Conservation (phyloP, 192 early-diverging fungal species). For the Obelidium mucronatum region DNA sequence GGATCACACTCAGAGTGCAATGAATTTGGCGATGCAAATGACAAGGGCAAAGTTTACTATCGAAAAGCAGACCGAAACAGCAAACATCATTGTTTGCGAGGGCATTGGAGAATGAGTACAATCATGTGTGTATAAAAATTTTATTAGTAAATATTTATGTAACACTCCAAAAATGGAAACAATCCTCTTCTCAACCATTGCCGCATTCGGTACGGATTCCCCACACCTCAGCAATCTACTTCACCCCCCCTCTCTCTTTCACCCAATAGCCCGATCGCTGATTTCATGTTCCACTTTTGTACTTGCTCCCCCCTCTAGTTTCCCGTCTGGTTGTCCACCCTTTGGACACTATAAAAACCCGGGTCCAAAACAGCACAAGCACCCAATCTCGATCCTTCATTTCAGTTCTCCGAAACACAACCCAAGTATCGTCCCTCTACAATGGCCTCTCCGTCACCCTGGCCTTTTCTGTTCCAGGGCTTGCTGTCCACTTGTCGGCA, state of each 20-base stretch:
- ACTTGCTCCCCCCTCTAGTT: constrained; percentile 28
- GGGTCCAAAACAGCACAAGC: constrained; percentile 58
- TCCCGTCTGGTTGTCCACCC: constrained; percentile 74
- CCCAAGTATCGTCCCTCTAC: constrained; percentile 57
- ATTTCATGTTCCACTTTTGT: no score
- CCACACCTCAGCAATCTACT: no score
- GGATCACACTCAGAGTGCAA: constrained; percentile 45
- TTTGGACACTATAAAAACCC: constrained; percentile 80
- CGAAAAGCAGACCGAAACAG: neutral
- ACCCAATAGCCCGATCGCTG: no score
- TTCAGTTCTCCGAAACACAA: constrained; percentile 20
- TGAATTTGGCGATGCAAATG: constrained; percentile 41
- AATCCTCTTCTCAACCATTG: neutral
- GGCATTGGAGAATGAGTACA: neutral
- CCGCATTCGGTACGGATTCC: neutral
- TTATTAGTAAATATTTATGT: no score
- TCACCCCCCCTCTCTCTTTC: no score
- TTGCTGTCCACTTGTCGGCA: constrained; percentile 71
- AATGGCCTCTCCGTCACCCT: constrained; percentile 74
- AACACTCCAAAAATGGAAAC: neutral
- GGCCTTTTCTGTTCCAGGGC: constrained; percentile 73
- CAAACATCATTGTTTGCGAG: neutral
- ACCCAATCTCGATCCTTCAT: constrained; percentile 13
- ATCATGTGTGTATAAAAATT: neutral
- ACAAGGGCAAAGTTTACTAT: constrained; percentile 36